phyloP scores from a whole-genome alignment of 1,284 basidiomycete species.

The Puccinia novopanici region DNA sequence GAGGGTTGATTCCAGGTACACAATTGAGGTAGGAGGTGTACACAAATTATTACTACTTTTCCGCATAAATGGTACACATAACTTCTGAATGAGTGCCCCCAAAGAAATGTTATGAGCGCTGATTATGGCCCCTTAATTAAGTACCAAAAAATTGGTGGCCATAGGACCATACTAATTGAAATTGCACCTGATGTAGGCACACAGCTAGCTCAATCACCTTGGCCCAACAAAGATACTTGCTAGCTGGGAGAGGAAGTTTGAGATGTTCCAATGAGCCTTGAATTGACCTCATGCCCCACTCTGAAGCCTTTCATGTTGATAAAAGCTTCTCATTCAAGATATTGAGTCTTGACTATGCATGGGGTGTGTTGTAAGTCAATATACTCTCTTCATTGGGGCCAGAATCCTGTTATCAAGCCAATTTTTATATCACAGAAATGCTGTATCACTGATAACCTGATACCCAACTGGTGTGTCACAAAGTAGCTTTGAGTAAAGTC shows the following conservation, averaged over 20 bases:
- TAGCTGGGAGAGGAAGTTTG: constrained; percentile 4
- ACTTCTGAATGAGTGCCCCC: too few species aligned
- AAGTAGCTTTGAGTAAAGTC: neutral
- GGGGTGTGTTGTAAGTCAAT: neutral
- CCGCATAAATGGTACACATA: too few species aligned
- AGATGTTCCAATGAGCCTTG: neutral
- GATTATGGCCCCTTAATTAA: too few species aligned
- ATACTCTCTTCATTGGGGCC: neutral
- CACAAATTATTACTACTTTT: too few species aligned
- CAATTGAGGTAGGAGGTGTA: too few species aligned
- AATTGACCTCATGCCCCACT: constrained; percentile 14
- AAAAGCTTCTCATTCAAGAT: neutral
- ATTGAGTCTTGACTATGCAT: neutral
- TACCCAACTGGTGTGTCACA: neutral
- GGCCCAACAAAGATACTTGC: neutral
- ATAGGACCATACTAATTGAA: too few species aligned
- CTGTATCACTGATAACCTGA: constrained; percentile 4
- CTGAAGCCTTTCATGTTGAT: neutral
- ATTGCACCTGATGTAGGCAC: neutral
- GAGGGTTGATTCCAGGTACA: too few species aligned
- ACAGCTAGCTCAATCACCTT: neutral
- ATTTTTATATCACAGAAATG: neutral
- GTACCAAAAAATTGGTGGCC: too few species aligned
- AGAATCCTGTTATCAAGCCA: neutral
- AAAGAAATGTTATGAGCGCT: too few species aligned